A percentile compares a stretch with the other conserved stretches of the same genome.
Evolutionary conservation across 2,329 filamentous ascomycete genomes (phyloP).

Genomic region (Neonectria faginata): DNA sequence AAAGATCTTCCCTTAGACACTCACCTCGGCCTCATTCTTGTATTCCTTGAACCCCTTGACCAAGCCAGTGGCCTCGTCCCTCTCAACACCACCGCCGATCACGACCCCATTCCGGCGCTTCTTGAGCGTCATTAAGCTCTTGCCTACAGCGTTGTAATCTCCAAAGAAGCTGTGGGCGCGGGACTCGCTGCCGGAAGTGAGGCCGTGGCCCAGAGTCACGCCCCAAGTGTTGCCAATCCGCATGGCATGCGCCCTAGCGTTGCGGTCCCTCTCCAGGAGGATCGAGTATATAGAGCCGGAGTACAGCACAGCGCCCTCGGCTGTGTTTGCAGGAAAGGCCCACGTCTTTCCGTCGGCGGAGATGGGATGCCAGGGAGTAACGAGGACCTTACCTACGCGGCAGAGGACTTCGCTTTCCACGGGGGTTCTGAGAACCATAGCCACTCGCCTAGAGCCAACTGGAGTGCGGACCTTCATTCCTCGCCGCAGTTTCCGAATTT

Average conservation of each 20-base stretch:
- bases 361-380: conserved; percentile 73
- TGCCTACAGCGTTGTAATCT: conserved; percentile 58
- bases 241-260: conserved; percentile 63
- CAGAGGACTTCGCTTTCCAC: conserved; percentile 57
- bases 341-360: conserved; percentile 54
- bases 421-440: conserved; percentile 62
- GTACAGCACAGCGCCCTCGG: conserved; percentile 52
- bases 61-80: conserved; percentile 54
- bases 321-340: conserved; percentile 59
- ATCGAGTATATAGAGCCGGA: conserved; percentile 68
- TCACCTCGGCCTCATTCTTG: not conserved
- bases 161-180: conserved; percentile 68
- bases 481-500: conserved; percentile 57
- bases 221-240: conserved; percentile 61
- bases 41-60: conserved; percentile 47
- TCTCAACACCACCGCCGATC: conserved; percentile 56
- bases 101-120: conserved; percentile 55
- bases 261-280: conserved; percentile 60
- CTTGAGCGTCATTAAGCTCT: conserved; percentile 53
- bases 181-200: conserved; percentile 50
- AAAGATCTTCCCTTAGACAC: not conserved
- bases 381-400: conserved; percentile 58
- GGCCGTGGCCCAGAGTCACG: conserved; percentile 70
- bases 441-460: conserved; percentile 60
- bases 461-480: conserved; percentile 65